Conservation (phyloP, 805 yeast species). For the Isabelozyma pseudorhagii region DNA sequence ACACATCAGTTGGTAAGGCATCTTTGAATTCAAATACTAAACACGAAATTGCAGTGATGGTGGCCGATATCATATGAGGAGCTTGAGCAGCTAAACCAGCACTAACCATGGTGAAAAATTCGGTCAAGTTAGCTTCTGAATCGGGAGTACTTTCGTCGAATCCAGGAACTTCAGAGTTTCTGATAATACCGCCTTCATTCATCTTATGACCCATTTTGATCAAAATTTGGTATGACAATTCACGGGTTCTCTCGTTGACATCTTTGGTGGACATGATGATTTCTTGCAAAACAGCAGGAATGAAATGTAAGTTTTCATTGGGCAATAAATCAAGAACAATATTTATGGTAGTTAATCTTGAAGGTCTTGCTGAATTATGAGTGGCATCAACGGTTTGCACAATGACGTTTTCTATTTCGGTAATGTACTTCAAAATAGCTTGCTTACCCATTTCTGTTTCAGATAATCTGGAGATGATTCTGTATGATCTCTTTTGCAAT, state of each 20-base stretch:
- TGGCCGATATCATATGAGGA: constrained; percentile 95
- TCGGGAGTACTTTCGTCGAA: constrained; percentile 62
- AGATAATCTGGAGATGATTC: constrained; percentile 66
- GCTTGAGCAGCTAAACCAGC: constrained; percentile 95
- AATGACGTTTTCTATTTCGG: constrained; percentile 58
- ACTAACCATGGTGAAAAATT: constrained; percentile 87
- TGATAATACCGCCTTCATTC: constrained; percentile 65
- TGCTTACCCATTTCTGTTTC: constrained; percentile 65
- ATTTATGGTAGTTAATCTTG: constrained; percentile 69
- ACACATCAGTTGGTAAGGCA: constrained; percentile 53
- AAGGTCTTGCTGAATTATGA: constrained; percentile 72
- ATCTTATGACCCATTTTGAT: constrained; percentile 79
- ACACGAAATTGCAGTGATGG: constrained; percentile 83
- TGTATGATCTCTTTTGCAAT: constrained; percentile 85
- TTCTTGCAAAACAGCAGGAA: constrained; percentile 82
- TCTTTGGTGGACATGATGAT: constrained; percentile 89
- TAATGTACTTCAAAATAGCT: constrained; percentile 50
- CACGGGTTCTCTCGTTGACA: constrained; percentile 87
- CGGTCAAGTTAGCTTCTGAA: constrained; percentile 66
- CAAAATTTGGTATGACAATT: constrained; percentile 69
- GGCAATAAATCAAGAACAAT: constrained; percentile 65
- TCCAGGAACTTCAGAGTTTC: constrained; percentile 63
- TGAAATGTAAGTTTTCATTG: constrained; percentile 60
- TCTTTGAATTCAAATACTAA: constrained; percentile 81
- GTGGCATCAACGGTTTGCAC: constrained; percentile 56